phyloP scores from a whole-genome alignment of 768 basidiomycete species.

The Termitomyces sp. region DNA sequence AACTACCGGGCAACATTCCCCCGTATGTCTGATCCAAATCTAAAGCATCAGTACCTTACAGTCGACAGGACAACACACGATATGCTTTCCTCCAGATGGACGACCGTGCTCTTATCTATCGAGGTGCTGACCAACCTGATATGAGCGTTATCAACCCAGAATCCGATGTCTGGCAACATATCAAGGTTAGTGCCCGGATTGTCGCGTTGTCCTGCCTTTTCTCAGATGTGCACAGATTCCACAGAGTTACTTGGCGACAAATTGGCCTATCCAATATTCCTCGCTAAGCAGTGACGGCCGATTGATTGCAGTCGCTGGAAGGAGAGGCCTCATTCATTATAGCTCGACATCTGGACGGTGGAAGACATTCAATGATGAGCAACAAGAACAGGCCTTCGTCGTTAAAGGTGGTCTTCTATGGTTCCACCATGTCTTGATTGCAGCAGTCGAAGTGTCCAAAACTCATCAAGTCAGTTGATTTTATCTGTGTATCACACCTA shows the following conservation, averaged over 20 bases:
- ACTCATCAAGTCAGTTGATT: constrained; percentile 59
- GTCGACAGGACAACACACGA: constrained; percentile 80
- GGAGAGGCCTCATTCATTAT: constrained; percentile 88
- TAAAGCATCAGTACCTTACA: not conserved
- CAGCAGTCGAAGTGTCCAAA: constrained; percentile 78
- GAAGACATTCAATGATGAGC: constrained; percentile 80
- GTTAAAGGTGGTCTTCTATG: constrained; percentile 92
- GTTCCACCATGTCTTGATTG: constrained; percentile 95
- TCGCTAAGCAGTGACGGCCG: constrained; percentile 87
- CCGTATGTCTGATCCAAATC: constrained; percentile 41
- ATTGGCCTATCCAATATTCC: constrained; percentile 94
- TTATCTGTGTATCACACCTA: not conserved
- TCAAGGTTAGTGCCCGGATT: constrained; percentile 52
- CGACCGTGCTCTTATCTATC: constrained; percentile 87
- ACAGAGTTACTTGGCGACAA: constrained; percentile 77
- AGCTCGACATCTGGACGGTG: constrained; percentile 92
- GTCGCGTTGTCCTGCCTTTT: not conserved
- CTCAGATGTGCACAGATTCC: constrained; percentile 61
- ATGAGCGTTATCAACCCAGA: constrained; percentile 98
- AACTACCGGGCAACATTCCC: constrained; percentile 85
- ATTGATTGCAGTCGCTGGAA: constrained; percentile 88
- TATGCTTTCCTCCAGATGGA: constrained; percentile 96
- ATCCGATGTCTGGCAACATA: constrained; percentile 96
- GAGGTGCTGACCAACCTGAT: constrained; percentile 96
- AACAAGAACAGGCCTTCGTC: constrained; percentile 81